Conservation (phyloP, 805 yeast species). For the Jamesozyma piceae region DNA sequence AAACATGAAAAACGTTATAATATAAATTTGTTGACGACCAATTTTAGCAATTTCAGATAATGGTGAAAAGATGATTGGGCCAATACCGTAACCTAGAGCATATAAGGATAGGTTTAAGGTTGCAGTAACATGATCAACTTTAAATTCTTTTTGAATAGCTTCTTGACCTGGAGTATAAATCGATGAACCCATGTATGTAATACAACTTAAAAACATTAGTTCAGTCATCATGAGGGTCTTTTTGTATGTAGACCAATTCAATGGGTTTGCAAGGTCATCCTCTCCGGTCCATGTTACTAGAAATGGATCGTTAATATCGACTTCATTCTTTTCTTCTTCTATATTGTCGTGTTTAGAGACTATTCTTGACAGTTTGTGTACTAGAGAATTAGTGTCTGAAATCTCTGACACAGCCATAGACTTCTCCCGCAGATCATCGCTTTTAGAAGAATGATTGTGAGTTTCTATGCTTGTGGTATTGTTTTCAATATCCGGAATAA, state of each 20-base stretch:
- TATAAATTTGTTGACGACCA: slow-evolving; percentile 46
- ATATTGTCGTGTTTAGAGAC: neutral
- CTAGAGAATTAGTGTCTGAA: too few species aligned
- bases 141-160: slow-evolving; percentile 38
- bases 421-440: neutral
- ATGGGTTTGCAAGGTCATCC: slow-evolving; percentile 48
- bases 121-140: slow-evolving; percentile 37
- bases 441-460: neutral
- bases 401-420: neutral
- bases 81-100: slow-evolving; percentile 53
- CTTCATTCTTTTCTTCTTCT: slow-evolving; percentile 1
- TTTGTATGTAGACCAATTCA: slow-evolving; percentile 42
- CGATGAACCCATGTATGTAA: slow-evolving; percentile 50
- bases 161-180: slow-evolving; percentile 44
- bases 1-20: slow-evolving; percentile 39
- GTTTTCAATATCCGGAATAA: slow-evolving; percentile 4
- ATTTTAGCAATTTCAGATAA: slow-evolving; percentile 44
- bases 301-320: slow-evolving; percentile 19
- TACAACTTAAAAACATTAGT: slow-evolving; percentile 39
- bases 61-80: slow-evolving; percentile 52
- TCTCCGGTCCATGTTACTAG: slow-evolving; percentile 21
- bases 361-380: neutral
- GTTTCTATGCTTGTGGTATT: neutral
- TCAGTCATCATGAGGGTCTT: slow-evolving; percentile 34
- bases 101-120: slow-evolving; percentile 45